Conservation (phyloP, 495 filamentous ascomycete genomes). For the Trichoderma orchidacearum region DNA sequence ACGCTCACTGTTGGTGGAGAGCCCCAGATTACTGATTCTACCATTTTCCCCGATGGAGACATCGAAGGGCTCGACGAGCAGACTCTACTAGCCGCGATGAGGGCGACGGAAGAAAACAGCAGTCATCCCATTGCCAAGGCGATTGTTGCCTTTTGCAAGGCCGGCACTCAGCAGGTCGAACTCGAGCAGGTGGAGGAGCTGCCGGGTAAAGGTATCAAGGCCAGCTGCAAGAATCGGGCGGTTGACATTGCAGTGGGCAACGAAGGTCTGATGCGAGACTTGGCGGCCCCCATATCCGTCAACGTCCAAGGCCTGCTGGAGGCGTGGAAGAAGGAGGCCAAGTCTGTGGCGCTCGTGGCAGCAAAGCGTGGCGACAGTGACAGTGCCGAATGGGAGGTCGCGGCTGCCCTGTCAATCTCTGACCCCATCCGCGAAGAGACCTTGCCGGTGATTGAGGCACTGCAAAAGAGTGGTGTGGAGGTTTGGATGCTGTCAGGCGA, state of each 20-base stretch:
- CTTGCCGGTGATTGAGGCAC: constrained; percentile 45
- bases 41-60: constrained; percentile 32
- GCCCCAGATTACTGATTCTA: constrained; percentile 61
- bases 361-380: constrained; percentile 11
- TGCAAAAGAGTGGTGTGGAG: constrained; percentile 49
- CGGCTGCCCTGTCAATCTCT: constrained; percentile 40
- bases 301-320: constrained; percentile 33
- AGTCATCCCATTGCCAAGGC: constrained; percentile 81
- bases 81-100: constrained; percentile 36
- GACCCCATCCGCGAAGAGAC: constrained; percentile 77
- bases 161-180: constrained; percentile 14
- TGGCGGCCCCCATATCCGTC: constrained; percentile 16
- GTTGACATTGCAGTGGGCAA: constrained; percentile 75
- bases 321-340: constrained; percentile 55
- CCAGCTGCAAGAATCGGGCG: constrained; percentile 35
- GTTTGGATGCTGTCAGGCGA: constrained; percentile 95
- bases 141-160: constrained; percentile 52
- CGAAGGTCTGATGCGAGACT: constrained; percentile 53
- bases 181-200: constrained; percentile 53
- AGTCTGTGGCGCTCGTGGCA: constrained; percentile 60
- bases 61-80: constrained; percentile 12
- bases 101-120: constrained; percentile 65
- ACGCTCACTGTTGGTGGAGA: constrained; percentile 81
- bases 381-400: constrained; percentile 20
- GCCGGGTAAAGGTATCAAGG: constrained; percentile 70